These are phyloP conservation scores for Kernera saxatilis DNA, from an alignment of 345 rosid genomes.

Conservation along the genomic window DNA sequence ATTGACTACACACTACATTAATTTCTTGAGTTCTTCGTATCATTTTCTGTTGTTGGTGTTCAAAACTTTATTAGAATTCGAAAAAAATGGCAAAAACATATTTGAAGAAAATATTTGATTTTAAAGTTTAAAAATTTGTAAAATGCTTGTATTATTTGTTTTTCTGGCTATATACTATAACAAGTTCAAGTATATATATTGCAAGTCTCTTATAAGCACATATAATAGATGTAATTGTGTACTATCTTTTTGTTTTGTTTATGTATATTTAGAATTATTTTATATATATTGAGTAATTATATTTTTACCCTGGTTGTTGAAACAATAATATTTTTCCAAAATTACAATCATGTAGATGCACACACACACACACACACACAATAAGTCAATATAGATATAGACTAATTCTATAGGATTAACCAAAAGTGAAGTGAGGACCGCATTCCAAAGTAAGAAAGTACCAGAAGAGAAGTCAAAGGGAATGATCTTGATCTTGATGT, in stretches of 20 bases:
- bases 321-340: neutral
- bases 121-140: neutral
- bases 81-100: neutral
- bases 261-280: neutral
- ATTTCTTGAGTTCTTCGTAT: neutral
- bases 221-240: neutral
- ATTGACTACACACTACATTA: too few species aligned
- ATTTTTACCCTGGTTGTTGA: neutral
- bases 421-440: neutral
- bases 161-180: neutral
- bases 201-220: neutral
- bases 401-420: neutral
- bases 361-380: too few species aligned
- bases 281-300: neutral
- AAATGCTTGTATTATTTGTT: neutral
- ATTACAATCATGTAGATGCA: neutral
- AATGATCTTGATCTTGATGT: conserved; percentile 38
- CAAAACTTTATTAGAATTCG: neutral
- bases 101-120: neutral
- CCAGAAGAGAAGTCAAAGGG: conserved; percentile 49
- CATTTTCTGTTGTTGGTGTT: neutral
- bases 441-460: neutral
- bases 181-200: neutral
- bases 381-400: neutral
- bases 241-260: neutral